Conservation (phyloP, 495 filamentous ascomycete genomes). For the Penicillium malachiteum region DNA sequence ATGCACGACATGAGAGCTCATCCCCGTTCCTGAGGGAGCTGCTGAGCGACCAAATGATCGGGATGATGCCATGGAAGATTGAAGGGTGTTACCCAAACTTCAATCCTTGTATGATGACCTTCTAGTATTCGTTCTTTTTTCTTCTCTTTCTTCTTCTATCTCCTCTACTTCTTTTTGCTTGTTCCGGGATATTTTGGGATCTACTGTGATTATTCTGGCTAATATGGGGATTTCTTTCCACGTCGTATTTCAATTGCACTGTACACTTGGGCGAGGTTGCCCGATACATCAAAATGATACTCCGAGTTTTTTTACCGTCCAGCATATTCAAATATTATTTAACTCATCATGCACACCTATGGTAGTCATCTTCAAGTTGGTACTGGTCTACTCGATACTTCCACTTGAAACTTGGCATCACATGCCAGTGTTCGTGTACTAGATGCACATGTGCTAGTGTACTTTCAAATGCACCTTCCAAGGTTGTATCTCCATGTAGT, state of each 20-base stretch:
- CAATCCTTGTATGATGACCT: slow-evolving; percentile 4
- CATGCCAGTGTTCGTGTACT: too few species aligned
- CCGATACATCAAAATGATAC: not conserved
- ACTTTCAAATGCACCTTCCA: too few species aligned
- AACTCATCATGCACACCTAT: too few species aligned
- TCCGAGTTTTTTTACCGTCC: not conserved
- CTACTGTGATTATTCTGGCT: slow-evolving; percentile 4
- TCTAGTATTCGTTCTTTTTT: slow-evolving; percentile 5
- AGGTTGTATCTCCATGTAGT: too few species aligned
- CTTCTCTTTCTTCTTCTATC: not conserved
- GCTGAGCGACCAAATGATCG: slow-evolving; percentile 23
- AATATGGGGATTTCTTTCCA: not conserved
- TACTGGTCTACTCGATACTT: too few species aligned
- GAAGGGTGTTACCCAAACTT: slow-evolving; percentile 11
- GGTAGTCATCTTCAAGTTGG: too few species aligned
- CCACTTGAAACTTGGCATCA: too few species aligned
- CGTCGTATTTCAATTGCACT: not conserved
- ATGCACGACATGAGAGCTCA: slow-evolving; percentile 41
- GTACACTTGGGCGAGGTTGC: slow-evolving; percentile 1
- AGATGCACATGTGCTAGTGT: too few species aligned
- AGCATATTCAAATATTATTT: not conserved
- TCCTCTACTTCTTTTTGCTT: not conserved
- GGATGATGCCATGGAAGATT: slow-evolving; percentile 37
- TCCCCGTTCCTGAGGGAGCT: slow-evolving; percentile 22
- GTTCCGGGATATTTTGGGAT: slow-evolving; percentile 3